Evolutionary conservation across 2,329 filamentous ascomycete genomes (phyloP), one percentile per base, ranked within the genome.

Genomic region (Hortaea sp.): DNA sequence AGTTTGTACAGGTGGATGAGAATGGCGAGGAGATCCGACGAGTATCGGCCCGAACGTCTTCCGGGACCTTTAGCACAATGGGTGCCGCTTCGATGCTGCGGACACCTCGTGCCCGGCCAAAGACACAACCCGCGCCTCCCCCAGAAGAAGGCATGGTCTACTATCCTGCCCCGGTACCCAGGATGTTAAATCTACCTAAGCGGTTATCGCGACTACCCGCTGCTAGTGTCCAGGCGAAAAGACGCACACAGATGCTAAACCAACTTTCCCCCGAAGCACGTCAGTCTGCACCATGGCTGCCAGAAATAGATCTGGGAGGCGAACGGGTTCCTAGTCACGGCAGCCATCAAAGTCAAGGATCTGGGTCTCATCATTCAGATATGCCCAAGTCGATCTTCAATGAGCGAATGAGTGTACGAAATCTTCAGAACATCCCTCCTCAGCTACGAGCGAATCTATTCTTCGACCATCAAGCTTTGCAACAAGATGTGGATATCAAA

Each of bases 101-200:
- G 46, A 56, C 46, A 47, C 59, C 44, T 47, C 62, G n/a, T 12
- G 53, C 52, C 37, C 63, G 69, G 44, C 70, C 78, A 7, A 73
- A 76, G 50, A 79, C 79, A 1, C 82, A 47, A 29, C 42, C 48
- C 11, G 74, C 82, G 58, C 78, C 79, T 1, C 71, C 75, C 28
- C 82, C 82, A 1, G 83, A 80, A 4, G 80, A 90, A 54, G 74
- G 82, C 56, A 95, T 97, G 86, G 79, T 95, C 7, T 97, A 84
- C 66, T 98, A 98, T 63, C 92, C 92, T 10, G 92, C 92, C 3
- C 89, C 88, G 1, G 92, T 98, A 2, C 92, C 92, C 3, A 82
- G 85, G 51, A 89, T 94, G 82, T 75, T 98, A 47, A 97, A 95
- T 57, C 70, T 98, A 9, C 92, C 92, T 1, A 88, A 88, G 39